Evolutionary conservation across 768 basidiomycete genomes (phyloP).

Genomic region (Tulasnella sp.): DNA sequence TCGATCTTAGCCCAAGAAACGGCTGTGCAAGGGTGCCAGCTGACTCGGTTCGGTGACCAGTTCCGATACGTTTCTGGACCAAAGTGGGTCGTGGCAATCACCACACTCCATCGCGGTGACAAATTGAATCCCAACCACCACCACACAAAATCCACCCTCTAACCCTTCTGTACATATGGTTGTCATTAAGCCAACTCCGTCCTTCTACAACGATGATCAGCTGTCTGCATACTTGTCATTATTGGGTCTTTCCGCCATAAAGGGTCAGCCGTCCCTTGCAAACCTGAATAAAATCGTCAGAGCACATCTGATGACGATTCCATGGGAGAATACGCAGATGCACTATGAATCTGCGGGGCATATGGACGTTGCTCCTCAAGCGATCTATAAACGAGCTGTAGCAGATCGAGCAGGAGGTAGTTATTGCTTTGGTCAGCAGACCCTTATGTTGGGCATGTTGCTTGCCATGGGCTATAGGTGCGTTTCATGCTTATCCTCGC

Average conservation of each 20-base stretch:
- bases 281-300: conserved; percentile 8
- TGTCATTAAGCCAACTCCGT: conserved; percentile 7
- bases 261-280: conserved; percentile 10
- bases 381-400: conserved; percentile 5
- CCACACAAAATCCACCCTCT: neutral
- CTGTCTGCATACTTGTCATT: neutral
- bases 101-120: neutral
- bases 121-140: neutral
- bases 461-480: conserved; percentile 24
- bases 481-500: neutral
- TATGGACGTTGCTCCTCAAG: conserved; percentile 9
- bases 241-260: neutral
- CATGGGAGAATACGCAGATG: conserved; percentile 27
- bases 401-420: conserved; percentile 6
- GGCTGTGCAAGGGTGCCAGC: neutral
- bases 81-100: neutral
- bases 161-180: neutral
- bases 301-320: conserved; percentile 16
- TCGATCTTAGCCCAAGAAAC: neutral
- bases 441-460: conserved; percentile 20
- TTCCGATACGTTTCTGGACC: neutral
- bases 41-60: neutral
- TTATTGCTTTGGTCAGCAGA: conserved; percentile 14
- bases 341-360: conserved; percentile 7
- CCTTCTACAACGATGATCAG: conserved; percentile 23